These are phyloP conservation scores for Leccinum fibrillosum DNA, from an alignment of 768 basidiomycete species.

Conservation along the genomic window DNA sequence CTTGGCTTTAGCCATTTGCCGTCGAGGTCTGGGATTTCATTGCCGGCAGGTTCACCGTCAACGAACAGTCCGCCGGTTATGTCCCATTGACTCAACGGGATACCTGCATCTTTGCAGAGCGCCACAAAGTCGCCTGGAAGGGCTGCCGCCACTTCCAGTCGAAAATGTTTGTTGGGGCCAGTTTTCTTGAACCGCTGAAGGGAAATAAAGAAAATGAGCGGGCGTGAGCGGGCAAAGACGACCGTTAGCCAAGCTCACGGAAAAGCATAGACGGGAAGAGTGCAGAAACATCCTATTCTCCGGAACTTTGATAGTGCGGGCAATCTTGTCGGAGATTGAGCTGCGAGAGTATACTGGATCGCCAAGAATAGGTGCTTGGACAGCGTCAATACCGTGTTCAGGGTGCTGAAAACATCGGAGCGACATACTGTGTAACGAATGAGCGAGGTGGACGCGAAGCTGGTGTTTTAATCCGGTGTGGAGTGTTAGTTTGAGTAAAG, in stretches of 20 bases:
- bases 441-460: constrained; percentile 61
- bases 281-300: constrained; percentile 58
- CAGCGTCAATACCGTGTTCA: constrained; percentile 9
- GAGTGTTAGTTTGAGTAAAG: constrained; percentile 53
- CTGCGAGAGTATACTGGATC: constrained; percentile 50
- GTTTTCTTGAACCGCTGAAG: constrained; percentile 46
- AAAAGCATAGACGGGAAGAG: constrained; percentile 53
- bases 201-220: not conserved
- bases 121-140: constrained; percentile 53
- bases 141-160: constrained; percentile 54
- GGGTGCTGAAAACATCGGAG: not conserved
- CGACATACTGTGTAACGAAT: constrained; percentile 43
- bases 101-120: constrained; percentile 45
- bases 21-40: constrained; percentile 36
- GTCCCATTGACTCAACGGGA: constrained; percentile 38
- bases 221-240: not conserved
- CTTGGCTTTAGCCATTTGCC: constrained; percentile 33
- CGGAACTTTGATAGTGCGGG: constrained; percentile 32
- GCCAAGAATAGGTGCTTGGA: constrained; percentile 63
- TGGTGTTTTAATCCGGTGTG: constrained; percentile 70
- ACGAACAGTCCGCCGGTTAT: constrained; percentile 45
- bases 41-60: constrained; percentile 38
- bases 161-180: constrained; percentile 46
- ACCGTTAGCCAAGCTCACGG: constrained; percentile 36
- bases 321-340: constrained; percentile 30